phyloP scores from a whole-genome alignment of 2,329 filamentous ascomycete species.

The Colletotrichum sp. region DNA sequence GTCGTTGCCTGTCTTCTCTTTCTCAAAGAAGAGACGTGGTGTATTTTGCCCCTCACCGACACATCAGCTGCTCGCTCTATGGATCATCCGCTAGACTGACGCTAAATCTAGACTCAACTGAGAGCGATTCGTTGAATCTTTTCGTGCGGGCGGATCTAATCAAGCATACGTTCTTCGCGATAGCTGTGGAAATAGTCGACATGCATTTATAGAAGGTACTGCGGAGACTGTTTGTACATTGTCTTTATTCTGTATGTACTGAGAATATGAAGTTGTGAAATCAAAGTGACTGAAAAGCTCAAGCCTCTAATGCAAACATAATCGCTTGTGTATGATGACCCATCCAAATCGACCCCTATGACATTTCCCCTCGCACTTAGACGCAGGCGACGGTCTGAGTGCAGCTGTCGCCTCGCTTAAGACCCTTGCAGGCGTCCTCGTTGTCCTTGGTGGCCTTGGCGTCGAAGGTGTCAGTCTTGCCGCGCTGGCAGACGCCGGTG shows the following conservation, averaged over 20 bases:
- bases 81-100: neutral
- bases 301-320: neutral
- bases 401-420: neutral
- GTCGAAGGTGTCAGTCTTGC: slow-evolving; percentile 1
- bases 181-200: neutral
- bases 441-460: neutral
- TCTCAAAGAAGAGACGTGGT: neutral
- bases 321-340: neutral
- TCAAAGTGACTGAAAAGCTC: neutral
- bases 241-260: neutral
- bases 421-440: neutral
- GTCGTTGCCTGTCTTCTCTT: neutral
- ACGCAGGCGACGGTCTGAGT: slow-evolving; percentile 3
- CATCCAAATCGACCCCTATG: neutral
- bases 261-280: neutral
- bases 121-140: neutral
- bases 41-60: neutral
- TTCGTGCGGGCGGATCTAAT: neutral
- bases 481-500: neutral
- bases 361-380: neutral
- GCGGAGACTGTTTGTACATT: neutral
- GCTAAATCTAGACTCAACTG: neutral
- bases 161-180: neutral
- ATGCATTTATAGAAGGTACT: accelerated
- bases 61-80: neutral